Conservation (phyloP, 2,329 filamentous ascomycete species). For the Xenoacremonium recifei region DNA sequence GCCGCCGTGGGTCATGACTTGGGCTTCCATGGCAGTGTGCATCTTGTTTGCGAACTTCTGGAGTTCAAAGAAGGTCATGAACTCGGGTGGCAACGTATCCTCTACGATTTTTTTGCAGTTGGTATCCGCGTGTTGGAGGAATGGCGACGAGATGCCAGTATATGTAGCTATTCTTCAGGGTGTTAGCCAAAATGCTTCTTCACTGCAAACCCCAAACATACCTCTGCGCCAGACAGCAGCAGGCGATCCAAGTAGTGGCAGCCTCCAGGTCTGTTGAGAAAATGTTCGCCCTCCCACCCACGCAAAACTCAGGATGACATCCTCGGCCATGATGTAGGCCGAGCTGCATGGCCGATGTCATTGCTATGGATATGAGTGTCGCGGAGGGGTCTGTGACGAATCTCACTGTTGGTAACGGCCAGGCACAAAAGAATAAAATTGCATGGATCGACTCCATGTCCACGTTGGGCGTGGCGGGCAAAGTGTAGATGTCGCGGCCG, state of each 20-base stretch:
- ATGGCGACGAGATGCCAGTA: slow-evolving; percentile 47
- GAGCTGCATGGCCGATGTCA: slow-evolving; percentile 47
- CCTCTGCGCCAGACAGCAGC: slow-evolving; percentile 52
- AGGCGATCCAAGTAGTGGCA: slow-evolving; percentile 51
- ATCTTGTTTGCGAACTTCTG: slow-evolving; percentile 51
- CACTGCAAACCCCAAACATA: slow-evolving; percentile 18
- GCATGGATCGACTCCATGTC: slow-evolving; percentile 50
- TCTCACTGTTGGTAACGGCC: slow-evolving; percentile 50
- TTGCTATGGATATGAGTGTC: slow-evolving; percentile 44
- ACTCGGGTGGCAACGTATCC: slow-evolving; percentile 41
- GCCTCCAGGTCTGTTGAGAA: slow-evolving; percentile 51
- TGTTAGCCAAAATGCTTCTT: slow-evolving; percentile 12
- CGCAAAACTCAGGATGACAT: slow-evolving; percentile 46
- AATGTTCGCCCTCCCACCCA: slow-evolving; percentile 41
- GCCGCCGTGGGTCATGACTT: slow-evolving; percentile 44
- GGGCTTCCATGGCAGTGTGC: slow-evolving; percentile 46
- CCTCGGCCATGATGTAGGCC: slow-evolving; percentile 54
- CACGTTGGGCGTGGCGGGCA: slow-evolving; percentile 42
- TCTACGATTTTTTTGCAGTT: slow-evolving; percentile 40
- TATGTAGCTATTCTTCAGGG: slow-evolving; percentile 33
- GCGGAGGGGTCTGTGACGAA: slow-evolving; percentile 51
- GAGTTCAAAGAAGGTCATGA: slow-evolving; percentile 44
- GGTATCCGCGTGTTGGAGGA: slow-evolving; percentile 49
- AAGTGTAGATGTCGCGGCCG: slow-evolving; percentile 43
- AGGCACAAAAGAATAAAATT: slow-evolving; percentile 49